Base-by-base conservation (phyloP, 202 grass and related monocot genomes). In the Dendrocalamus latiflorus region DNA sequence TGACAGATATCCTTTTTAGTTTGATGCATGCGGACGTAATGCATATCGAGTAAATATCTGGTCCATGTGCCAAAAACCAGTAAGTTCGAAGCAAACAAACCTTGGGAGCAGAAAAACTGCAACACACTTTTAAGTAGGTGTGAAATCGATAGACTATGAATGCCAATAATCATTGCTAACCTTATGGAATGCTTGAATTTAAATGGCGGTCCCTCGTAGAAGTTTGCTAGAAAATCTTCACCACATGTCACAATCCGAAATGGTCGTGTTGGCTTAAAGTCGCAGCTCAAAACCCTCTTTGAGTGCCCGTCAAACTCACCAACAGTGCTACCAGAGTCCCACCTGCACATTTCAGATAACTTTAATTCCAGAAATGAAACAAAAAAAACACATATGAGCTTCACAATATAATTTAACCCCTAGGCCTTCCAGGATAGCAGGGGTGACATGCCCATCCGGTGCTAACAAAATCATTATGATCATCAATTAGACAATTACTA, bases 191-290 rank as follows among this genome's bases (percentile, higher is more conserved):
- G 93, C 71, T 93, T 91, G 69, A 98, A 98, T 86, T 98, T 98
- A 75, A 98, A 98, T 41, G 95, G 95, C 41, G 93, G 95, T 34
- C 95, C 95, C 86, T 95, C 93, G 47, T 95, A 98, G 72, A 87
- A 98, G 33, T 98, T 98, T 64, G 92, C 93, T 26, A 98, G 81
- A 85, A 98, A 98, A 91, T 98, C 95, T 80, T 98, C 95, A n/a
- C 96, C 91, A 41, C 96, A 98, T 54, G 96, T 93, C 8, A 93
- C 93, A 45, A 98, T 90, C n/a, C n/a, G n/a, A n/a, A n/a, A n/a
- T n/a, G n/a, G n/a, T n/a, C n/a, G n/a, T n/a, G n/a, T n/a, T n/a
- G n/a, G n/a, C n/a, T n/a, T n/a, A n/a, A n/a, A n/a, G n/a, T n/a
- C n/a, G n/a, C n/a, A n/a, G n/a, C n/a, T 98, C 54, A 98, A 62